These are phyloP conservation scores for Kodamaea arcana DNA, from an alignment of 1,139 yeast genomes.

Conservation along the genomic window DNA sequence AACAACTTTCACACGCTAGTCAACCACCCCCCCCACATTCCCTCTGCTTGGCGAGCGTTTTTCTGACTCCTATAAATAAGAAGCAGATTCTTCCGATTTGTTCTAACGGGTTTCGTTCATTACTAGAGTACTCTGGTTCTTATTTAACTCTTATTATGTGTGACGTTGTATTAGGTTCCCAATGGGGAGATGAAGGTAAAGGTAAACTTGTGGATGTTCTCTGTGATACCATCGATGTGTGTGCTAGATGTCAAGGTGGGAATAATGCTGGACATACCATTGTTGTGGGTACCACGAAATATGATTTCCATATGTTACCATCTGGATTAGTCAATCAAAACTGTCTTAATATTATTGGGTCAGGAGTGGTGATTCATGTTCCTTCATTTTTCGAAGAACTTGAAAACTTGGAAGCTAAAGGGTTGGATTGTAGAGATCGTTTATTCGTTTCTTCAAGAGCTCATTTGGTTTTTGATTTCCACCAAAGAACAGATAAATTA, in stretches of 20 bases:
- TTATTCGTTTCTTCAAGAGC: constrained; percentile 90
- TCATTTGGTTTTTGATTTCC: constrained; percentile 95
- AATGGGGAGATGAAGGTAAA: constrained; percentile 99
- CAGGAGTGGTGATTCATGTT: constrained; percentile 94
- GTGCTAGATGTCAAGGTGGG: constrained; percentile 99
- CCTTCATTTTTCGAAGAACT: constrained; percentile 91
- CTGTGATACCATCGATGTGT: constrained; percentile 90
- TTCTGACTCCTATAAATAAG: too few relatives aligned
- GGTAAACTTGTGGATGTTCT: constrained; percentile 93
- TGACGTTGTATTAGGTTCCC: constrained; percentile 94
- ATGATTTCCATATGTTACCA: constrained; percentile 98
- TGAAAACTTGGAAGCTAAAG: constrained; percentile 74
- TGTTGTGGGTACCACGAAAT: constrained; percentile 81
- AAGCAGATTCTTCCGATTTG: too few relatives aligned
- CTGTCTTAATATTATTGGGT: constrained; percentile 85
- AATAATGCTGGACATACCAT: constrained; percentile 99
- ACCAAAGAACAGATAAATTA: constrained; percentile 91
- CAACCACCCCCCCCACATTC: too few relatives aligned
- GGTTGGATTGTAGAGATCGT: constrained; percentile 74
- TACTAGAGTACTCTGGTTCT: constrained; percentile 10
- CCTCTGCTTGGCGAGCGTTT: too few relatives aligned
- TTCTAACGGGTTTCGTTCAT: constrained; percentile 15
- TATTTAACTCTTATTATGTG: constrained; percentile 43
- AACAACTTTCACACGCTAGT: too few relatives aligned
- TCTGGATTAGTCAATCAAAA: constrained; percentile 93